phyloP scores from a whole-genome alignment of 805 yeast genomes.

The Lipomyces lipofer region DNA sequence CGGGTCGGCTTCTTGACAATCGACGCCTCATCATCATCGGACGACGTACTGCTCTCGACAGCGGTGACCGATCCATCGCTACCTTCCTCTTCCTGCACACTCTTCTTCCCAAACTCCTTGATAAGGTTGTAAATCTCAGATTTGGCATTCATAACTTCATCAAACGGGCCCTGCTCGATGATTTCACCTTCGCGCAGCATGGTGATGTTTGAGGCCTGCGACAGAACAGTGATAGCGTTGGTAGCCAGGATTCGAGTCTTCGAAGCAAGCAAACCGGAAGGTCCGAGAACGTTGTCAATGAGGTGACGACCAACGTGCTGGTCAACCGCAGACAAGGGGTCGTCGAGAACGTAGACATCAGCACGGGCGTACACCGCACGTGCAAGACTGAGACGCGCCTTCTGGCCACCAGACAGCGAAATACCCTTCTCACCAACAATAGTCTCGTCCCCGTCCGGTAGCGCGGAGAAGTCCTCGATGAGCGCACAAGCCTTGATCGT shows the following conservation, averaged over 20 bases:
- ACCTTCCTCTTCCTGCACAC: constrained; percentile 16
- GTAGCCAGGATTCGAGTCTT: constrained; percentile 83
- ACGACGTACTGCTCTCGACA: constrained; percentile 13
- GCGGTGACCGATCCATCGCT: constrained; percentile 9
- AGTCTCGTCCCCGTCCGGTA: constrained; percentile 89
- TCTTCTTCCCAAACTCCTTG: constrained; percentile 33
- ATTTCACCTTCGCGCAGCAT: constrained; percentile 57
- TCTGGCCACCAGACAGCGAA: constrained; percentile 95
- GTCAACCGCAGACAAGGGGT: constrained; percentile 94
- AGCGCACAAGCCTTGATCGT: constrained; percentile 90
- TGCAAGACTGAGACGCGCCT: constrained; percentile 91
- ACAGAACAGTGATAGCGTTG: constrained; percentile 77
- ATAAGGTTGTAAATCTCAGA: constrained; percentile 30
- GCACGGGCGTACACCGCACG: constrained; percentile 95
- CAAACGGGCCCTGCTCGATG: constrained; percentile 41
- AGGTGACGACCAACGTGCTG: constrained; percentile 92
- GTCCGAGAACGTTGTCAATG: constrained; percentile 78
- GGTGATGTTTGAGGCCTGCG: constrained; percentile 68
- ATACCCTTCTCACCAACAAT: constrained; percentile 97
- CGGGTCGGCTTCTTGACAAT: constrained; percentile 8
- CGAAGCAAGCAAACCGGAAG: constrained; percentile 69
- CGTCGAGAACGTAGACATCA: constrained; percentile 87
- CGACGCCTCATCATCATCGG: constrained; percentile 22
- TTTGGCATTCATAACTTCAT: constrained; percentile 32
- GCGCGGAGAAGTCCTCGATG: constrained; percentile 67